These are phyloP conservation scores for Xylaria sp. DNA, from an alignment of 2,329 filamentous ascomycete species.

Conservation along the genomic window DNA sequence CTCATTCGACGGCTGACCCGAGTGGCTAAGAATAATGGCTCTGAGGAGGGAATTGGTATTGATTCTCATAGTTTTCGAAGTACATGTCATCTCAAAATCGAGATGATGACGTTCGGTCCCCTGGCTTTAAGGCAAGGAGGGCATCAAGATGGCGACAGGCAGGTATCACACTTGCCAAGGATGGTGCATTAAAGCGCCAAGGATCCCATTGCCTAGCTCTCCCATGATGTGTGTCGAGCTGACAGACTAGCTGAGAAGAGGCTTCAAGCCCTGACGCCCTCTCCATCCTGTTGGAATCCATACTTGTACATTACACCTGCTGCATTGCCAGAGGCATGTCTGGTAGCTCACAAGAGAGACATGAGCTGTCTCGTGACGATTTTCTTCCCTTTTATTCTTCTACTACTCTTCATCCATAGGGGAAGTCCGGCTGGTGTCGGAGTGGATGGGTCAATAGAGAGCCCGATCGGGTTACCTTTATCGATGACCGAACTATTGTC, in stretches of 20 bases:
- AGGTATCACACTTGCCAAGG: conserved; percentile 26
- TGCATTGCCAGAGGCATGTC: neutral
- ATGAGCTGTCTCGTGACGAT: conserved; percentile 18
- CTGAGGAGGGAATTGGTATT: neutral
- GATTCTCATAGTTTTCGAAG: neutral
- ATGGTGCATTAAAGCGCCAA: conserved; percentile 31
- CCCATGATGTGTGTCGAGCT: conserved; percentile 26
- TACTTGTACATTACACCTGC: neutral
- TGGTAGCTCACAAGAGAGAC: conserved; percentile 12
- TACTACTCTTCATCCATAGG: no score
- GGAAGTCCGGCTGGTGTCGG: neutral
- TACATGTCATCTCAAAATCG: neutral
- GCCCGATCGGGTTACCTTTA: neutral
- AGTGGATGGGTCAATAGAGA: neutral
- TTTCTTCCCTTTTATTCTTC: neutral
- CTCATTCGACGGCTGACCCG: neutral
- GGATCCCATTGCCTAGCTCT: conserved; percentile 16
- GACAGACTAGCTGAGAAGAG: conserved; percentile 27
- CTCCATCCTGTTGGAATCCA: neutral
- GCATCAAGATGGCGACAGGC: conserved; percentile 12
- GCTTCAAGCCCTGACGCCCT: conserved; percentile 20
- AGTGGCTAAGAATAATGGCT: neutral
- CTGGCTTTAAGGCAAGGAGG: neutral
- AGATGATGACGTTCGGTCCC: neutral
- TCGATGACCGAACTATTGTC: neutral